Evolutionary conservation across 1,139 yeast genomes (phyloP).

Genomic region (Suhomyces guaymorum): DNA sequence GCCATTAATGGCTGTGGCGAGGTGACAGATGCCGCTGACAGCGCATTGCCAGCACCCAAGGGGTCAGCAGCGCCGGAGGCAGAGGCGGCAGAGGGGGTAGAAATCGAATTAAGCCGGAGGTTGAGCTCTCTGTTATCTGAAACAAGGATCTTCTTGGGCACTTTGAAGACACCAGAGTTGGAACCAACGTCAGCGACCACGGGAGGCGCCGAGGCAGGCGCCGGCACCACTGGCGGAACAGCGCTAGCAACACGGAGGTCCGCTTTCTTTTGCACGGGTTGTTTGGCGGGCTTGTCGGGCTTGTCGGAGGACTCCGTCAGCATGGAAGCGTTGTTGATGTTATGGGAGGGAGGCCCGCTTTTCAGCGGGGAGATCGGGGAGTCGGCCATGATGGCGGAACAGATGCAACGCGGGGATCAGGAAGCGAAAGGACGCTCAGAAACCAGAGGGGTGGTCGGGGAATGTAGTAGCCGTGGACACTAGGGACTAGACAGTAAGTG

Average conservation of each 20-base stretch:
- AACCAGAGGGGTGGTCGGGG: too few species aligned
- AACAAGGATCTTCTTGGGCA: conserved; percentile 20
- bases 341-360: conserved; percentile 4
- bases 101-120: conserved; percentile 9
- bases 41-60: conserved; percentile 2
- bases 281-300: conserved; percentile 1
- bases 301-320: conserved; percentile 2
- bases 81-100: conserved; percentile 4
- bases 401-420: background rate
- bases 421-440: background rate
- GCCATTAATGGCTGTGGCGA: background rate
- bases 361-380: conserved; percentile 4
- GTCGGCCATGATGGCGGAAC: conserved; percentile 4
- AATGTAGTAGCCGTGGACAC: too few species aligned
- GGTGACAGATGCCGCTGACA: background rate
- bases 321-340: conserved; percentile 4
- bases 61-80: conserved; percentile 1
- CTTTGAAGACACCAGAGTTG: conserved; percentile 20
- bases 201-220: too few species aligned
- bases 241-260: too few species aligned
- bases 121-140: conserved; percentile 15
- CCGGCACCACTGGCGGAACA: too few species aligned
- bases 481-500: too few species aligned
- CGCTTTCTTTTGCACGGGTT: conserved; percentile 1
- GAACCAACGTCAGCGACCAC: too few species aligned